These are phyloP conservation scores for Nepenthes alata DNA, from an alignment of 179 eudicot species.

Conservation along the genomic window DNA sequence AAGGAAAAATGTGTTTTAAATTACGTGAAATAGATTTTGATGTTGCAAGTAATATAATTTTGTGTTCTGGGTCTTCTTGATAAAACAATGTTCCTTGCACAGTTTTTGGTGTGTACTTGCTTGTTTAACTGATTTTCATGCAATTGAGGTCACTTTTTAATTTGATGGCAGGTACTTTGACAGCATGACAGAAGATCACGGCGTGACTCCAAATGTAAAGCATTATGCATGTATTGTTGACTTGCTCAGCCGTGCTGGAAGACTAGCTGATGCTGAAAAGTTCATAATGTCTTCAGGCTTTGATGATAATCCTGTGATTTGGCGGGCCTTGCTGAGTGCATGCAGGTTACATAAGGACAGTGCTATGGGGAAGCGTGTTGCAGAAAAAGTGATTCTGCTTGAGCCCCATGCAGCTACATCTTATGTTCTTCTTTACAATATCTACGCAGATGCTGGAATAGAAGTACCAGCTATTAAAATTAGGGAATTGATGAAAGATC, in stretches of 20 bases:
- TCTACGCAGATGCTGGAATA: slow-evolving; percentile 13
- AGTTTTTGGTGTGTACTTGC: background rate
- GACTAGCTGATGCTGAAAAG: slow-evolving; percentile 13
- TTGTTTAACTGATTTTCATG: background rate
- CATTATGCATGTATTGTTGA: slow-evolving; percentile 14
- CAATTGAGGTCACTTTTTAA: background rate
- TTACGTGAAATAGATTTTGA: background rate
- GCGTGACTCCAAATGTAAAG: slow-evolving; percentile 12
- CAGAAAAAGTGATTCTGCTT: slow-evolving; percentile 10
- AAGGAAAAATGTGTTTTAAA: no score
- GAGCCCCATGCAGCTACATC: slow-evolving; percentile 12
- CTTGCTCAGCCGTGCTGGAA: slow-evolving; percentile 15
- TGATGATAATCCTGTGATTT: slow-evolving; percentile 5
- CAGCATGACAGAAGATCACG: slow-evolving; percentile 13
- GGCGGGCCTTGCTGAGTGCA: slow-evolving; percentile 14
- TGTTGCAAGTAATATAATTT: background rate
- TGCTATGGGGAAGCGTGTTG: slow-evolving; percentile 6
- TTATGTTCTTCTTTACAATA: slow-evolving; percentile 14
- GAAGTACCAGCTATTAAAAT: slow-evolving; percentile 4
- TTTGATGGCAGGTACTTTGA: slow-evolving; percentile 8
- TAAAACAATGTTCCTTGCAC: background rate
- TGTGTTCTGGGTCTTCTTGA: no score
- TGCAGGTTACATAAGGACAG: slow-evolving; percentile 14
- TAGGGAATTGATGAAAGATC: slow-evolving; percentile 9
- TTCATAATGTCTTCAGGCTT: slow-evolving; percentile 6